Evolutionary conservation across 371 early-diverging fungal species (phyloP).

Genomic region (Rhizopus stolonifer): DNA sequence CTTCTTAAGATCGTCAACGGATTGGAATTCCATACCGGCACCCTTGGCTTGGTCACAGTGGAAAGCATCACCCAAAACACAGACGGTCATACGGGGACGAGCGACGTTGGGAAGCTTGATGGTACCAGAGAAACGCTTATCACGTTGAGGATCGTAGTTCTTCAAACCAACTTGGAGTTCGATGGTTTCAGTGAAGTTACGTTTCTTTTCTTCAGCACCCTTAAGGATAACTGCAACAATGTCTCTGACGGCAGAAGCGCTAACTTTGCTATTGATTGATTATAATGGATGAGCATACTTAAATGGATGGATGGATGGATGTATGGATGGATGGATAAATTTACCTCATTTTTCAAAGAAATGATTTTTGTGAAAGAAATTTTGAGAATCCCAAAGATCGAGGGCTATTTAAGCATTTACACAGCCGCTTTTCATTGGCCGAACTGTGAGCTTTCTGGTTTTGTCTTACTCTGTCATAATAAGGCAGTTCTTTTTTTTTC

Average conservation of each 20-base stretch:
- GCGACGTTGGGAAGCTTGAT: constrained; percentile 51
- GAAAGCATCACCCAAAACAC: constrained; percentile 96
- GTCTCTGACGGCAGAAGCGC: constrained; percentile 85
- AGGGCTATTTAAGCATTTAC: too few species aligned
- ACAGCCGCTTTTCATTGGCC: too few species aligned
- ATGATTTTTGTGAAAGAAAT: too few species aligned
- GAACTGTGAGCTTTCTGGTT: too few species aligned
- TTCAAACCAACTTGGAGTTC: constrained; percentile 98
- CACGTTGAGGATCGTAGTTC: constrained; percentile 92
- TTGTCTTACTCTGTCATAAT: too few species aligned
- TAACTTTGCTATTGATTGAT: constrained; percentile 70
- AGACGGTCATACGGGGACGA: constrained; percentile 94
- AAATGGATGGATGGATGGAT: constrained; percentile 22
- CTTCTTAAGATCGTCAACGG: constrained; percentile 98
- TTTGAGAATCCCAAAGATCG: too few species aligned
- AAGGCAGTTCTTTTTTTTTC: too few species aligned
- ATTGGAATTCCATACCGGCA: constrained; percentile 90
- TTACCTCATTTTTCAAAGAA: constrained; percentile 20
- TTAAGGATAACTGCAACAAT: constrained; percentile 68
- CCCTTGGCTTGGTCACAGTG: constrained; percentile 95
- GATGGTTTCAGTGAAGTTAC: constrained; percentile 94
- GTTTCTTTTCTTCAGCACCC: constrained; percentile 82
- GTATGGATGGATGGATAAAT: constrained; percentile 8
- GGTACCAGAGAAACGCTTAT: constrained; percentile 37
- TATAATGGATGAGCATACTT: constrained; percentile 10